Evolutionary conservation across 2,329 filamentous ascomycete species (phyloP).

Genomic region (Fusarium udum): DNA sequence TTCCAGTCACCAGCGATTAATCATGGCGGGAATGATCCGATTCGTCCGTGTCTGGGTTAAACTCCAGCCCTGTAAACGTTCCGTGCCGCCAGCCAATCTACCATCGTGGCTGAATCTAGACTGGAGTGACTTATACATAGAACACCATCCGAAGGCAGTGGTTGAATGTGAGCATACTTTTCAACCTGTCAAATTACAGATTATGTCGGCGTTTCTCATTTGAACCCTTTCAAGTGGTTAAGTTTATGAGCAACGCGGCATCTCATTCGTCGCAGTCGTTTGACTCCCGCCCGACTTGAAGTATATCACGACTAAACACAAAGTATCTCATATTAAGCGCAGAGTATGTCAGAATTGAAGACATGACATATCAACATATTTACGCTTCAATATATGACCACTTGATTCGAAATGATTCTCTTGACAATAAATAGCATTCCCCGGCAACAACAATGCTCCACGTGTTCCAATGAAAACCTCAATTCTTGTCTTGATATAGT

Average conservation of each 20-base stretch:
- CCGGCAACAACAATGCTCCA: too few species aligned
- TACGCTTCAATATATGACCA: background rate
- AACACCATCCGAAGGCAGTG: background rate
- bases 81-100: background rate
- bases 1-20: background rate
- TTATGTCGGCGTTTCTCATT: background rate
- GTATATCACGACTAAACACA: background rate
- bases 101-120: background rate
- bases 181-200: rapidly evolving
- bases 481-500: background rate
- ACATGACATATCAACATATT: background rate
- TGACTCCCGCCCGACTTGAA: too few species aligned
- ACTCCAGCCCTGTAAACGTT: too few species aligned
- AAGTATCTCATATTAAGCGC: background rate
- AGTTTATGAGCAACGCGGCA: too few species aligned
- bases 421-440: too few species aligned
- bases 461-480: background rate
- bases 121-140: background rate
- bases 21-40: background rate
- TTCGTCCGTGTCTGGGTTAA: rapidly evolving
- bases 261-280: background rate
- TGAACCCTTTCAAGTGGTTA: background rate
- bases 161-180: background rate
- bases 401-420: background rate
- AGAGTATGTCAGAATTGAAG: too few species aligned